Base-by-base conservation (phyloP, 148 eudicot genomes). In the Camellia granthamiana region DNA sequence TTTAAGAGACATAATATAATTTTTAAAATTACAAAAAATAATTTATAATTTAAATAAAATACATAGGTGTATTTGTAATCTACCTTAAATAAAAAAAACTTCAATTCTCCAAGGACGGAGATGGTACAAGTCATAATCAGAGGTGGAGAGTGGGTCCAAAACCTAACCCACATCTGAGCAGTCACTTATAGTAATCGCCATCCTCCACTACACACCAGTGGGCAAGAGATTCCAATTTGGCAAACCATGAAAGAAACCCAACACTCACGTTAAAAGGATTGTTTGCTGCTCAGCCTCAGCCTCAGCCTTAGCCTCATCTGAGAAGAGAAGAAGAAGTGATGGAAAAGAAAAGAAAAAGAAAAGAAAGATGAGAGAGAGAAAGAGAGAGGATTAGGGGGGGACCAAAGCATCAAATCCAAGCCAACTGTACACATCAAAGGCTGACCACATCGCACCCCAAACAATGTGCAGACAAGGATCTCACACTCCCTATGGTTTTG, bases 351-450 rank as follows among this genome's bases (percentile, higher is more conserved):
- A 49, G 7, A 49, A 49, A 49, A 49, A 49, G 7, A 49, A 49
- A 49, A 49, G 38, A 30, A 30, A 30, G 38, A 30, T 30, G 38
- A 41, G 49, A 69, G 16, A 41, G 8, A 47, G 58, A 49, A 38
- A 72, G 12, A 46, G 11, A 49, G 77, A 76, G 23, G 21, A 54
- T 15, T 67, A 2, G 11, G 38, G 44, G 63, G 80, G 80, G 84
- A 78, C 84, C 81, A 82, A 77, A 82, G 46, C 77, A 56, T 77
- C 73, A 72, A 72, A 81, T 69, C 60, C 46, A 82, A 82, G 70
- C 63, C 51, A 52, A 41, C 54, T 55, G 66, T 51, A 78, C 51
- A 77, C 71, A 47, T 72, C 77, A 63, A 80, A 73, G 72, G 51
- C 77, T 80, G 82, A 62, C 77, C 82, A 80, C 70, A 63, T 62